Conservation (phyloP, 2,329 filamentous ascomycete genomes). For the Biscogniauxia mediterranea region DNA sequence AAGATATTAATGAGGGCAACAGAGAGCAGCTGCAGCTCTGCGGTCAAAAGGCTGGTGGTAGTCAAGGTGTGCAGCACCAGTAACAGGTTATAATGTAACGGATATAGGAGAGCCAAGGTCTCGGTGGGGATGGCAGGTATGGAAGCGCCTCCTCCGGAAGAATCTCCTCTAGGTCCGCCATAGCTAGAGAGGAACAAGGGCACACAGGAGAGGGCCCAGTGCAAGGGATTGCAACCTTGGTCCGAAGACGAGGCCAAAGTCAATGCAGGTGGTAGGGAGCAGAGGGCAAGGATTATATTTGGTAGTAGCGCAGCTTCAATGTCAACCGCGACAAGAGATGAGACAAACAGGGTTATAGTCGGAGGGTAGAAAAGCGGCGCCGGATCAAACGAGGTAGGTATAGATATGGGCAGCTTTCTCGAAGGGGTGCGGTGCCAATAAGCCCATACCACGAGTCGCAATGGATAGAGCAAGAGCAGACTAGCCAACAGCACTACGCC, state of each 20-base stretch:
- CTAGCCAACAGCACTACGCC: slow-evolving; percentile 34
- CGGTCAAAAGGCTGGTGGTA: slow-evolving; percentile 80
- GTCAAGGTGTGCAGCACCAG: slow-evolving; percentile 75
- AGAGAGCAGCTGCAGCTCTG: slow-evolving; percentile 86
- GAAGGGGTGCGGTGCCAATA: slow-evolving; percentile 40
- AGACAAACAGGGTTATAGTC: slow-evolving; percentile 71
- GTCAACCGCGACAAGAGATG: slow-evolving; percentile 67
- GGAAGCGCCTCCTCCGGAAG: slow-evolving; percentile 13
- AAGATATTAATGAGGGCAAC: slow-evolving; percentile 78
- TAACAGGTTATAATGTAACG: slow-evolving; percentile 77
- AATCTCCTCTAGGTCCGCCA: slow-evolving; percentile 26
- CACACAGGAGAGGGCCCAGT: slow-evolving; percentile 75
- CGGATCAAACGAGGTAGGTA: slow-evolving; percentile 83
- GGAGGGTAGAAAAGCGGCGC: slow-evolving; percentile 88
- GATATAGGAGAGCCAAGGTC: slow-evolving; percentile 66
- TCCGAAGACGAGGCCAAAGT: slow-evolving; percentile 62
- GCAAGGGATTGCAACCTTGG: slow-evolving; percentile 62
- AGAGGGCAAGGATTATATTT: slow-evolving; percentile 78
- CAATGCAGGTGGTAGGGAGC: slow-evolving; percentile 70
- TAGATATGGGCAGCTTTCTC: slow-evolving; percentile 41
- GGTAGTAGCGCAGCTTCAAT: slow-evolving; percentile 64
- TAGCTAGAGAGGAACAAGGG: slow-evolving; percentile 56
- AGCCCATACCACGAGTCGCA: slow-evolving; percentile 54
- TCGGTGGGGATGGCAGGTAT: slow-evolving; percentile 48
- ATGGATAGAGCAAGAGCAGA: slow-evolving; percentile 55